Conservation (phyloP, 2,329 filamentous ascomycete species). For the Aaosphaeria pasadenensis region DNA sequence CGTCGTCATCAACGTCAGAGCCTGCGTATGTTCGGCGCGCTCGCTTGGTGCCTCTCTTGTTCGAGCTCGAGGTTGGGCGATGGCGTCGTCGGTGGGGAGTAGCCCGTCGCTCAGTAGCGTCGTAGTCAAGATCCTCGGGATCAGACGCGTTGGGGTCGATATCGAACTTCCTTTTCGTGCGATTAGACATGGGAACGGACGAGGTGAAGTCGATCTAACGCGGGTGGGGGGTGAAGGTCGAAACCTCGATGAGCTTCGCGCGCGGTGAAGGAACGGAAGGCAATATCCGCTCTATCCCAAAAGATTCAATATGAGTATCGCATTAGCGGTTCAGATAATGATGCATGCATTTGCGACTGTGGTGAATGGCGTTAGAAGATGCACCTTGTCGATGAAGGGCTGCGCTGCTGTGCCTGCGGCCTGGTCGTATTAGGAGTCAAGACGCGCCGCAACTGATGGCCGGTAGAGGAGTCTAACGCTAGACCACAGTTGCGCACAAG, state of each 20-base stretch:
- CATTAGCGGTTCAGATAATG: neutral
- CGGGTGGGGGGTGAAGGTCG: neutral
- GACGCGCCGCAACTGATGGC: neutral
- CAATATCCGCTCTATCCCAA: too few relatives aligned
- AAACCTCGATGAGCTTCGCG: neutral
- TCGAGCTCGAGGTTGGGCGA: slow-evolving; percentile 17
- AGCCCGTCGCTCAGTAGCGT: slow-evolving; percentile 24
- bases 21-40: slow-evolving; percentile 31
- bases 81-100: slow-evolving; percentile 30
- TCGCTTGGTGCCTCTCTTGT: slow-evolving; percentile 31
- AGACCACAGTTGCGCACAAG: neutral
- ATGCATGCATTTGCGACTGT: neutral
- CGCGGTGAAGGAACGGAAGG: too few relatives aligned
- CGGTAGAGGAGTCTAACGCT: slow-evolving; percentile 7
- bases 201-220: slow-evolving; percentile 9
- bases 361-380: neutral
- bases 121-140: slow-evolving; percentile 38
- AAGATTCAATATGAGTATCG: neutral
- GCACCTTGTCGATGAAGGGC: neutral
- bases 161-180: slow-evolving; percentile 39
- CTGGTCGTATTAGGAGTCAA: neutral
- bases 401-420: neutral
- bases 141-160: slow-evolving; percentile 40
- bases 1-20: slow-evolving; percentile 43
- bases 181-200: slow-evolving; percentile 32